Evolutionary conservation across 192 early-diverging fungal genomes (phyloP).

Genomic region (Coemansia aciculifera): DNA sequence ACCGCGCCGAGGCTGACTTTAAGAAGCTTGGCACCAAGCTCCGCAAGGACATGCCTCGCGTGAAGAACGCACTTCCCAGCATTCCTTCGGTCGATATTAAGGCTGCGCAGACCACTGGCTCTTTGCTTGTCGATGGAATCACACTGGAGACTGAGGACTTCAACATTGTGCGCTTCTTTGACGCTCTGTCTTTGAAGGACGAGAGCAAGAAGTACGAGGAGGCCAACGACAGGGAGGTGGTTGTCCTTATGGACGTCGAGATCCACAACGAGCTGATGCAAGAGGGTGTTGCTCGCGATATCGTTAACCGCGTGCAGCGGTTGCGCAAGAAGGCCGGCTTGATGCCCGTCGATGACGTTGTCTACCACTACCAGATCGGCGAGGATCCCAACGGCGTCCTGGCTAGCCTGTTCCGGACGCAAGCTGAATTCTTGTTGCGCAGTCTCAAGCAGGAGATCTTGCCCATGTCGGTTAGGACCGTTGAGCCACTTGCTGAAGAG

Average conservation of each 20-base stretch:
- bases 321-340: conserved; percentile 94
- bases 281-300: conserved; percentile 90
- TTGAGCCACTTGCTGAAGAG: conserved; percentile 68
- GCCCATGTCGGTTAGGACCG: conserved; percentile 30
- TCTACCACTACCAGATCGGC: conserved; percentile 77
- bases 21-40: conserved; percentile 87
- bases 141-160: conserved; percentile 80
- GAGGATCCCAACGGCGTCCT: conserved; percentile 70
- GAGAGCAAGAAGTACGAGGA: conserved; percentile 66
- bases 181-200: conserved; percentile 55
- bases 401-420: conserved; percentile 67
- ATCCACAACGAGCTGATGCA: conserved; percentile 79
- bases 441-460: conserved; percentile 71
- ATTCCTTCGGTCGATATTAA: conserved; percentile 78
- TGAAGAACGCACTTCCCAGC: conserved; percentile 79
- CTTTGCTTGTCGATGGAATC: conserved; percentile 78
- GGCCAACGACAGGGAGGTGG: conserved; percentile 74
- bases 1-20: conserved; percentile 87
- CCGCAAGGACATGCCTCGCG: conserved; percentile 83
- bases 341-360: conserved; percentile 83
- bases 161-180: conserved; percentile 84
- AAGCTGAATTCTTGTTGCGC: conserved; percentile 71
- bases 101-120: conserved; percentile 68
- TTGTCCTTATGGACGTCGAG: conserved; percentile 86
- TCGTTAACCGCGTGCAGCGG: conserved; percentile 96